These are phyloP conservation scores for Tetrahymena elliotti DNA, from an alignment of 73 alveolate genomes.

Conservation along the genomic window DNA sequence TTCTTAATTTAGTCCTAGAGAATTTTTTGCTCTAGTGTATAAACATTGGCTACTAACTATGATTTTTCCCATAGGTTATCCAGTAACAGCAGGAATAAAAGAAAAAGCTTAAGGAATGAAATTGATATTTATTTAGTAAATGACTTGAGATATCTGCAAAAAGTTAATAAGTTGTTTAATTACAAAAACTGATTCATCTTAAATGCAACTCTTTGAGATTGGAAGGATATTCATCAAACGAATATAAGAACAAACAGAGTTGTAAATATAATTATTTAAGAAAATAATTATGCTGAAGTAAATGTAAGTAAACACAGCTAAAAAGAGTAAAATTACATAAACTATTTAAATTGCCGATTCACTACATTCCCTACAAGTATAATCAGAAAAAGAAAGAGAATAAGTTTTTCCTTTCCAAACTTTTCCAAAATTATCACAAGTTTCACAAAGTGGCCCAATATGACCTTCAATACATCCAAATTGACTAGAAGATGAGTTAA, in stretches of 20 bases:
- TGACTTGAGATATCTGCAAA: background rate
- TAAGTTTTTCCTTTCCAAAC: background rate
- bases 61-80: background rate
- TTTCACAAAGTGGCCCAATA: background rate
- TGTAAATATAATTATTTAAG: background rate
- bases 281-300: background rate
- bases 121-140: background rate
- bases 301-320: background rate
- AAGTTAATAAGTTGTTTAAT: background rate
- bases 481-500: background rate
- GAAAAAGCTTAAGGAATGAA: background rate
- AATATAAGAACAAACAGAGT: background rate
- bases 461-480: background rate
- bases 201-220: background rate
- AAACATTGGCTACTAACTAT: background rate
- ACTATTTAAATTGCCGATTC: background rate
- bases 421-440: background rate
- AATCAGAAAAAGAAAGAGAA: background rate
- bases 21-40: background rate
- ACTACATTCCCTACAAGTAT: background rate
- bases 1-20: background rate
- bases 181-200: background rate
- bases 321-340: background rate
- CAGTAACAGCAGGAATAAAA: background rate
- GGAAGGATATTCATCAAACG: background rate